Percentiles rank a stretch among this genome's conserved stretches.
phyloP scores from a whole-genome alignment of 331 rosid species.

The Rhamnella rubrinervis region DNA sequence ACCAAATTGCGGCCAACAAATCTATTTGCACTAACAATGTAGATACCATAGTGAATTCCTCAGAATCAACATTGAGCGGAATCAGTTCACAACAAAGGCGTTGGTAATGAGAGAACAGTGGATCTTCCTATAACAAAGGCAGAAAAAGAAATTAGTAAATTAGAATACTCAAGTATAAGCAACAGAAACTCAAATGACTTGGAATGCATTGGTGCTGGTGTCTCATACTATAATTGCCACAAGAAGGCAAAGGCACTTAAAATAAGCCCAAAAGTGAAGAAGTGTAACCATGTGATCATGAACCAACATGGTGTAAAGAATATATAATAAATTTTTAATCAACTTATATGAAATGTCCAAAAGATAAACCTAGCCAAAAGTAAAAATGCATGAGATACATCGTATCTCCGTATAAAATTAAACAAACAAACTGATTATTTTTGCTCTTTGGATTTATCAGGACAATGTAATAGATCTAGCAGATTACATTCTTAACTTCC shows the following conservation, averaged over 20 bases:
- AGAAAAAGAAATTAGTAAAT: constrained; percentile 21
- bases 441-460: too few relatives aligned
- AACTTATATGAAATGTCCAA: not conserved
- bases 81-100: constrained; percentile 70
- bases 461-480: too few relatives aligned
- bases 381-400: too few relatives aligned
- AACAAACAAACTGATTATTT: too few relatives aligned
- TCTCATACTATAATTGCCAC: not conserved
- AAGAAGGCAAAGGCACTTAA: not conserved
- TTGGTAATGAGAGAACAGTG: constrained; percentile 66
- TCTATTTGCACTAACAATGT: not conserved
- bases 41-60: constrained; percentile 79
- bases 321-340: too few relatives aligned
- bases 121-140: constrained; percentile 61
- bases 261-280: not conserved
- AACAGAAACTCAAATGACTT: not conserved
- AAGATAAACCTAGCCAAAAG: too few relatives aligned
- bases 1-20: not conserved
- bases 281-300: not conserved
- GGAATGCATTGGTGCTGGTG: not conserved
- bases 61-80: constrained; percentile 54
- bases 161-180: not conserved
- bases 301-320: too few relatives aligned
- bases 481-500: too few relatives aligned
- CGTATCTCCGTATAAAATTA: too few relatives aligned